These are phyloP conservation scores for Diaporthe sp. DNA, from an alignment of 2,329 filamentous ascomycete species.

Conservation along the genomic window DNA sequence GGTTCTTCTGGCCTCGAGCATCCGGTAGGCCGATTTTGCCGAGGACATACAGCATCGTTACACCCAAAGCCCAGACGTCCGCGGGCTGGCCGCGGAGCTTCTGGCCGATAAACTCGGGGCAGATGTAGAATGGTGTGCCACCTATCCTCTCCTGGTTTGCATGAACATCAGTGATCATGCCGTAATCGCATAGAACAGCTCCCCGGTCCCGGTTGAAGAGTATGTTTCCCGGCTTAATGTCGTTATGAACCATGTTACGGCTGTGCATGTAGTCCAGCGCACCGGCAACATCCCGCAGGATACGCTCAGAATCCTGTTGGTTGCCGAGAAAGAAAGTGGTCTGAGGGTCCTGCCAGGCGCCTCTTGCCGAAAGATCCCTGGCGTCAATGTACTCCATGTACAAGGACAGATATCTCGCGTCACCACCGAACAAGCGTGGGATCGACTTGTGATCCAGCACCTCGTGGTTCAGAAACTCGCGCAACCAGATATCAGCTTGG, in stretches of 20 bases:
- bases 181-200: slow-evolving; percentile 73
- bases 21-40: slow-evolving; percentile 70
- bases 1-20: slow-evolving; percentile 61
- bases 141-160: slow-evolving; percentile 58
- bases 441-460: slow-evolving; percentile 70
- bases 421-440: slow-evolving; percentile 70
- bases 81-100: slow-evolving; percentile 68
- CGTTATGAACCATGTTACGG: slow-evolving; percentile 69
- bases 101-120: slow-evolving; percentile 71
- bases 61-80: slow-evolving; percentile 72
- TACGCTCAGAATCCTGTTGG: slow-evolving; percentile 64
- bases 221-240: slow-evolving; percentile 74
- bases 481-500: slow-evolving; percentile 72
- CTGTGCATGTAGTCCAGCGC: slow-evolving; percentile 70
- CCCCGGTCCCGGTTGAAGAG: slow-evolving; percentile 71
- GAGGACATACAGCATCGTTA: slow-evolving; percentile 73
- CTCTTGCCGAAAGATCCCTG: slow-evolving; percentile 64
- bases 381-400: slow-evolving; percentile 75
- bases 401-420: slow-evolving; percentile 71
- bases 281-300: slow-evolving; percentile 67
- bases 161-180: slow-evolving; percentile 65
- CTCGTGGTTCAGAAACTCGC: slow-evolving; percentile 70
- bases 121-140: slow-evolving; percentile 74
- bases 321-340: slow-evolving; percentile 63
- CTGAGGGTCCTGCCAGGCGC: slow-evolving; percentile 60